Conservation (phyloP, 2,329 filamentous ascomycete genomes). For the Verticillium klebahnii region DNA sequence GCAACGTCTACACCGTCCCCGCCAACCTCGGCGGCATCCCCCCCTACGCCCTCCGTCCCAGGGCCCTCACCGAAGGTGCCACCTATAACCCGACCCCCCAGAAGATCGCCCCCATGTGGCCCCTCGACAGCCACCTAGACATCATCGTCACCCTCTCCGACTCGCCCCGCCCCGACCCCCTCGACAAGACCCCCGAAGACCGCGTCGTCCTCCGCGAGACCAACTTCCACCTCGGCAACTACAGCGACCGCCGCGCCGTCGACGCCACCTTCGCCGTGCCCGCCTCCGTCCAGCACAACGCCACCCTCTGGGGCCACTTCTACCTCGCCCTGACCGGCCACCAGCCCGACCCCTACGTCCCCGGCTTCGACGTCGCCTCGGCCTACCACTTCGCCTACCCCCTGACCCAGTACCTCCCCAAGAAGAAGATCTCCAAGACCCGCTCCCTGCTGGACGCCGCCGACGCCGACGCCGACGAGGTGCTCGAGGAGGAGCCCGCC, state of each 20-base stretch:
- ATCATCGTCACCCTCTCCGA: constrained; percentile 81
- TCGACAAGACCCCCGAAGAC: constrained; percentile 61
- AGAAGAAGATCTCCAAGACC: constrained; percentile 86
- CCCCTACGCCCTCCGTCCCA: constrained; percentile 61
- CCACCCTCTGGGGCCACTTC: constrained; percentile 92
- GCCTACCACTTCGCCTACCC: constrained; percentile 83
- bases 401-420: constrained; percentile 82
- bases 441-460: constrained; percentile 72
- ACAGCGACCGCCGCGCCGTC: constrained; percentile 70
- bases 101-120: constrained; percentile 83
- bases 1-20: constrained; percentile 48
- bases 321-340: constrained; percentile 76
- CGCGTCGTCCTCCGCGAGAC: constrained; percentile 75
- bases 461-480: constrained; percentile 47
- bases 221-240: constrained; percentile 74
- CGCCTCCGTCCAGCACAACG: constrained; percentile 78
- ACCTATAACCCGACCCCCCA: constrained; percentile 62
- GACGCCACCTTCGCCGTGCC: constrained; percentile 77
- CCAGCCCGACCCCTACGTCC: constrained; percentile 68
- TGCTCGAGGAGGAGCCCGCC: constrained; percentile 45
- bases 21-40: constrained; percentile 55
- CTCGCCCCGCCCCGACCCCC: constrained; percentile 62
- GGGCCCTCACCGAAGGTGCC: constrained; percentile 54
- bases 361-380: constrained; percentile 66
- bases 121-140: constrained; percentile 71